Evolutionary conservation across 306 rosid species (phyloP).

Genomic region (Cicer arietinum): DNA sequence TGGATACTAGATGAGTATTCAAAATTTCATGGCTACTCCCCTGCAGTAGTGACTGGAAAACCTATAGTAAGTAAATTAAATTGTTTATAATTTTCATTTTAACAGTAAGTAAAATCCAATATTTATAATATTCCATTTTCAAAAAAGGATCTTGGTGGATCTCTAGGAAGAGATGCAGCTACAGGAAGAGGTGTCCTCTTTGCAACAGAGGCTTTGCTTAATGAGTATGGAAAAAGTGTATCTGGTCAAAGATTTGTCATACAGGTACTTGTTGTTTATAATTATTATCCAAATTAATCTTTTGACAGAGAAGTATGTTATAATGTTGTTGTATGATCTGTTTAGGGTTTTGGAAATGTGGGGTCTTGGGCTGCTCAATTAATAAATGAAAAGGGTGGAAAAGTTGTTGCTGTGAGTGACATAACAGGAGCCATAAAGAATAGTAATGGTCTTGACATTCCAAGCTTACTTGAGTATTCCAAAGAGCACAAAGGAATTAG

Average conservation of each 20-base stretch:
- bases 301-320: not conserved
- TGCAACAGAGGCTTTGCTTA: constrained; percentile 87
- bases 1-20: constrained; percentile 98
- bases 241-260: constrained; percentile 83
- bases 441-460: constrained; percentile 73
- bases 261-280: constrained; percentile 57
- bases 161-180: constrained; percentile 94
- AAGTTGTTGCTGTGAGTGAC: constrained; percentile 88
- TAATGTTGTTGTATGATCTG: not conserved
- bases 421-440: constrained; percentile 84
- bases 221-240: constrained; percentile 77
- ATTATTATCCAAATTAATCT: not conserved
- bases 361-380: constrained; percentile 95
- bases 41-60: constrained; percentile 94
- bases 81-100: constrained; percentile 19
- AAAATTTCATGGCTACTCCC: constrained; percentile 92
- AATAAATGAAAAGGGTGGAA: constrained; percentile 80
- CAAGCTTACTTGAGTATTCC: constrained; percentile 68
- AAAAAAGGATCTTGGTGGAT: constrained; percentile 89
- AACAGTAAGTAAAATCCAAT: not conserved
- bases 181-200: constrained; percentile 91
- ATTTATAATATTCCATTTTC: not conserved
- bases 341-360: constrained; percentile 93
- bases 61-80: constrained; percentile 65
- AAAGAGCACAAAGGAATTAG: constrained; percentile 63